These are phyloP conservation scores for Wickerhamomyces ciferrii DNA, from an alignment of 805 yeast genomes.

Conservation along the genomic window DNA sequence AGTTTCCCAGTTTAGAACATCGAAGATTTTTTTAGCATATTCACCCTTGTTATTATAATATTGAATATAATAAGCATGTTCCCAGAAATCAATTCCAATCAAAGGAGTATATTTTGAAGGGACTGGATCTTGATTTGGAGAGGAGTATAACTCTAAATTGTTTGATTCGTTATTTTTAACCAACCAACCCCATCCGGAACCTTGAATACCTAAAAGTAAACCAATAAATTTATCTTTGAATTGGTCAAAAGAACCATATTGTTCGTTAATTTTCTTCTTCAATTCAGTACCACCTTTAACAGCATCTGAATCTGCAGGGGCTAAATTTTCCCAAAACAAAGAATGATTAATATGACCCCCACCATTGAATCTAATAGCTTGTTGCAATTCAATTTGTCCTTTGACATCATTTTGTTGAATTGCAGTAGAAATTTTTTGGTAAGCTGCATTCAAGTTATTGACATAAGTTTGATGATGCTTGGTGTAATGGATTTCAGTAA, in stretches of 20 bases:
- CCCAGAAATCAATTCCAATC: conserved; percentile 51
- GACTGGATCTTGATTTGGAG: conserved; percentile 44
- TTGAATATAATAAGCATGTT: conserved; percentile 48
- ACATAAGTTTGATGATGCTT: conserved; percentile 49
- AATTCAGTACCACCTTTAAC: conserved; percentile 36
- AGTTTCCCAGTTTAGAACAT: conserved; percentile 44
- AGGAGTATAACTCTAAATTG: conserved; percentile 36
- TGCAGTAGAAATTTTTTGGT: conserved; percentile 32
- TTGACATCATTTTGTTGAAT: conserved; percentile 34
- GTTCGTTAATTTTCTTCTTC: conserved; percentile 31
- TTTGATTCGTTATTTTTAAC: conserved; percentile 39
- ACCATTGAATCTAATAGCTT: conserved; percentile 43
- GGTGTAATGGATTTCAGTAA: conserved; percentile 42
- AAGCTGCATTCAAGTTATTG: conserved; percentile 39
- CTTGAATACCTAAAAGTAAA: conserved; percentile 44
- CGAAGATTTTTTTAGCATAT: conserved; percentile 46
- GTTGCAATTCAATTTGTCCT: conserved; percentile 37
- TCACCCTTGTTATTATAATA: conserved; percentile 46
- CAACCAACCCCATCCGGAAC: conserved; percentile 49
- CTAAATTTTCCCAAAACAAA: conserved; percentile 44
- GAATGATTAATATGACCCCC: conserved; percentile 48
- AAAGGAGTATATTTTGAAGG: conserved; percentile 34
- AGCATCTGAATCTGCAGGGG: conserved; percentile 24
- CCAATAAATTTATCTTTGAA: conserved; percentile 36
- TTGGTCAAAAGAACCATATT: conserved; percentile 40